phyloP scores from a whole-genome alignment of 2,329 filamentous ascomycete species.

The Geosmithia morbida region DNA sequence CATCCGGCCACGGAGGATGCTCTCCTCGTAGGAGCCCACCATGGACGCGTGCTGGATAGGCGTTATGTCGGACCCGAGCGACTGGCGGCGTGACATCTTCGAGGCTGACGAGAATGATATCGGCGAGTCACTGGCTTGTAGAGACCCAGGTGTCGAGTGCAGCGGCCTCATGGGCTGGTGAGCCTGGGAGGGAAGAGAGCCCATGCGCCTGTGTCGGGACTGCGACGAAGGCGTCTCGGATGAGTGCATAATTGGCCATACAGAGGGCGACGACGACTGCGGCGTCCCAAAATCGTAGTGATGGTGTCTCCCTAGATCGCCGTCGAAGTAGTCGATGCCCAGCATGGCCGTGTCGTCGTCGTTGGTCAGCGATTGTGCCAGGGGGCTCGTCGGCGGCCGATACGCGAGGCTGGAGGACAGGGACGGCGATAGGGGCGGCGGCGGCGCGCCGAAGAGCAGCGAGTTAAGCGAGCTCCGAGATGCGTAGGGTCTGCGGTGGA shows the following conservation, averaged over 20 bases:
- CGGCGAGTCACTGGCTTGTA: constrained; percentile 15
- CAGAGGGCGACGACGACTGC: constrained; percentile 26
- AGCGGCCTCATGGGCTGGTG: constrained; percentile 68
- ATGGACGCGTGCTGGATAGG: constrained; percentile 82
- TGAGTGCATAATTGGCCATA: constrained; percentile 21
- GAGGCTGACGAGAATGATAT: constrained; percentile 36
- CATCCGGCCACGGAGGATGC: constrained; percentile 88
- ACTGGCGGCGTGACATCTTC: constrained; percentile 48
- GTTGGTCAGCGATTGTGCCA: constrained; percentile 80
- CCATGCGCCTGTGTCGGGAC: constrained; percentile 36
- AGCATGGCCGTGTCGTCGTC: constrained; percentile 49
- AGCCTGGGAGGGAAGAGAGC: constrained; percentile 53
- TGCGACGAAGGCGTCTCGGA: constrained; percentile 5
- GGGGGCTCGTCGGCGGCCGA: constrained; percentile 78
- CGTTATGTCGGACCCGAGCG: constrained; percentile 58
- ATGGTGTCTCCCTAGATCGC: not conserved
- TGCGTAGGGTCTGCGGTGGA: constrained; percentile 13
- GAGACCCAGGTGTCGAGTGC: constrained; percentile 36
- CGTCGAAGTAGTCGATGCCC: constrained; percentile 20
- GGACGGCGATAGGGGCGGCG: constrained; percentile 46
- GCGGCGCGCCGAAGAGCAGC: constrained; percentile 33
- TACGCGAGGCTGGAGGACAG: constrained; percentile 70
- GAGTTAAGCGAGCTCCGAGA: constrained; percentile 9
- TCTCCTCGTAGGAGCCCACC: constrained; percentile 97
- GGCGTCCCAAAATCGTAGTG: constrained; percentile 21